Conservation (phyloP, 225 moss, liverwort and hornwort species). For the Polytrichum formosum region DNA sequence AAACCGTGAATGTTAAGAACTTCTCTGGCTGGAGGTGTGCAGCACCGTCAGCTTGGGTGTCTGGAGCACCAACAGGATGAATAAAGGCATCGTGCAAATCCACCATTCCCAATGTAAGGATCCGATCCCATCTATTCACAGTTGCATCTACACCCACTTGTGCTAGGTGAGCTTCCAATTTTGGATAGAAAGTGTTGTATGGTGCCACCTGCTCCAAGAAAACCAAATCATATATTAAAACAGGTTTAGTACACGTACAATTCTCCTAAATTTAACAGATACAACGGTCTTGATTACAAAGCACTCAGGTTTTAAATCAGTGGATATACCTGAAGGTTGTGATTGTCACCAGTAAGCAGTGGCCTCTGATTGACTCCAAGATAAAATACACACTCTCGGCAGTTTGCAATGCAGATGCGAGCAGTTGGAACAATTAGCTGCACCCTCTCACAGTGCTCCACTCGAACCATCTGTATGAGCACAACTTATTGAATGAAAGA, state of each 20-base stretch:
- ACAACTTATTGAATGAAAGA: neutral
- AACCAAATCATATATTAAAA: neutral
- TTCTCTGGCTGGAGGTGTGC: slow-evolving; percentile 52
- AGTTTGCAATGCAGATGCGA: slow-evolving; percentile 63
- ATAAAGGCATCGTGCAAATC: slow-evolving; percentile 55
- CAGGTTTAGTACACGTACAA: neutral
- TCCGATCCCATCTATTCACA: slow-evolving; percentile 57
- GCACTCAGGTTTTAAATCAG: too few relatives aligned
- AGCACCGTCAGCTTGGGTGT: slow-evolving; percentile 56
- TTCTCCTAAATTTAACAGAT: neutral
- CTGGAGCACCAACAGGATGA: slow-evolving; percentile 53
- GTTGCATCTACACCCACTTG: slow-evolving; percentile 54
- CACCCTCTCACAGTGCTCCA: slow-evolving; percentile 72
- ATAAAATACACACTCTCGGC: slow-evolving; percentile 65
- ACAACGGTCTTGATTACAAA: too few relatives aligned
- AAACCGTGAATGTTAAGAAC: slow-evolving; percentile 47
- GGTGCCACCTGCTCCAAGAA: slow-evolving; percentile 52
- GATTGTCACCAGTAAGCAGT: slow-evolving; percentile 57
- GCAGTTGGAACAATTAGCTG: slow-evolving; percentile 66
- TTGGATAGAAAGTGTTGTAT: slow-evolving; percentile 63
- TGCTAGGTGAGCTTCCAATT: slow-evolving; percentile 45
- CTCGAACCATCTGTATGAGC: slow-evolving; percentile 44
- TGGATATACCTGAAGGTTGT: slow-evolving; percentile 55
- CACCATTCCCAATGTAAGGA: slow-evolving; percentile 48
- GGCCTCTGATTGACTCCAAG: slow-evolving; percentile 67